Conservation (phyloP, 768 basidiomycete species). For the Asterophora lycoperdoides region DNA sequence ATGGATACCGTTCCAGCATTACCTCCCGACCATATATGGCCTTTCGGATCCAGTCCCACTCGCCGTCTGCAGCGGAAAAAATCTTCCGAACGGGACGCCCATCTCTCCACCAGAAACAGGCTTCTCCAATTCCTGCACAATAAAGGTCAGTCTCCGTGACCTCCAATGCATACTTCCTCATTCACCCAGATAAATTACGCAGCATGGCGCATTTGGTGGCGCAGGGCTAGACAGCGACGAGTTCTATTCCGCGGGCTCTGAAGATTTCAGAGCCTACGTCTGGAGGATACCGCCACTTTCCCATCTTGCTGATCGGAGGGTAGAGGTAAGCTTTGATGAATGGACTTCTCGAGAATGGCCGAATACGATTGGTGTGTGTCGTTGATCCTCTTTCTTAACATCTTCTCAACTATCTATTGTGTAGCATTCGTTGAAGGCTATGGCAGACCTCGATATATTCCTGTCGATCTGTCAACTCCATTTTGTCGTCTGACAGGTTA, state of each 20-base stretch:
- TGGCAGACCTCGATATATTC: conserved; percentile 45
- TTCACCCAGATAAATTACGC: background rate
- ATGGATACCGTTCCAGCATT: conserved; percentile 42
- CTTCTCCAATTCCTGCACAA: conserved; percentile 72
- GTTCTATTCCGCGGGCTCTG: conserved; percentile 74
- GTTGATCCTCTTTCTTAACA: conserved; percentile 1
- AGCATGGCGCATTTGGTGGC: conserved; percentile 79
- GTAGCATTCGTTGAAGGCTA: conserved; percentile 45
- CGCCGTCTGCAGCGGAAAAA: conserved; percentile 59
- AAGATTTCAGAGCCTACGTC: conserved; percentile 75
- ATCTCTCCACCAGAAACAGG: conserved; percentile 42
- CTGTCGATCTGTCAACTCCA: conserved; percentile 60
- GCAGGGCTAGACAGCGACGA: conserved; percentile 47
- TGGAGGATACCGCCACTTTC: conserved; percentile 65
- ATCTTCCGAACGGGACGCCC: conserved; percentile 52
- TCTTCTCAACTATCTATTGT: background rate
- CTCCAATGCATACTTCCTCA: background rate
- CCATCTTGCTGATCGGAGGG: conserved; percentile 41
- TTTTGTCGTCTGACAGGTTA: conserved; percentile 52
- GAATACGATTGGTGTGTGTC: conserved; percentile 34
- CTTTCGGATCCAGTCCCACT: conserved; percentile 65
- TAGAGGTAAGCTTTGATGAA: conserved; percentile 38
- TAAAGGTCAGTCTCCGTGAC: conserved; percentile 52
- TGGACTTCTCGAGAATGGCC: conserved; percentile 38
- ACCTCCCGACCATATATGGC: conserved; percentile 66